Conservation (phyloP, 192 early-diverging fungal genomes). For the Backusella morwellensis region DNA sequence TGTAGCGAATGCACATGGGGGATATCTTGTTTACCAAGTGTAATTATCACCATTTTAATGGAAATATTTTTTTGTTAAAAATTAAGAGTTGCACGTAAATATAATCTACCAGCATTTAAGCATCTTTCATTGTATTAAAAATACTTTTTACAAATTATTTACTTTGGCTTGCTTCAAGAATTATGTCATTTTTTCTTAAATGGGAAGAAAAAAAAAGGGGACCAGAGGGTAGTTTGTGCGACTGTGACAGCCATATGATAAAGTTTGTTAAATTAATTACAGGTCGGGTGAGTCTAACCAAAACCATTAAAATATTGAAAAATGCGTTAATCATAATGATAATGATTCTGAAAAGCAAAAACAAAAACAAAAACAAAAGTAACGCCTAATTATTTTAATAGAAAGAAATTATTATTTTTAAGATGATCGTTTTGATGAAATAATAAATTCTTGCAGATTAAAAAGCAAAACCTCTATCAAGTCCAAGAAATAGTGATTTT, state of each 20-base stretch:
- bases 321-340: not conserved
- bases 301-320: not conserved
- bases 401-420: too few species aligned
- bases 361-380: not conserved
- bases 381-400: too few species aligned
- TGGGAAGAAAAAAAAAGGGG: not conserved
- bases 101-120: not conserved
- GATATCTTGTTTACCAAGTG: not conserved
- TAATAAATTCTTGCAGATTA: too few species aligned
- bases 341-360: not conserved
- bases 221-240: not conserved
- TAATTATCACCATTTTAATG: not conserved
- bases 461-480: too few species aligned
- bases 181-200: not conserved
- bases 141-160: not conserved
- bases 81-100: not conserved
- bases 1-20: not conserved
- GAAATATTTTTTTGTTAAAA: not conserved
- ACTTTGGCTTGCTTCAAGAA: not conserved
- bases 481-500: too few species aligned
- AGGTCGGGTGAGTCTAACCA: not conserved
- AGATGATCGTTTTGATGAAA: too few species aligned
- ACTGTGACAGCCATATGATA: not conserved
- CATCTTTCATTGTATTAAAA: not conserved
- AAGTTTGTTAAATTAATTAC: conserved; percentile 4